Conservation (phyloP, 306 rosid species). For the Rosa multiflora region DNA sequence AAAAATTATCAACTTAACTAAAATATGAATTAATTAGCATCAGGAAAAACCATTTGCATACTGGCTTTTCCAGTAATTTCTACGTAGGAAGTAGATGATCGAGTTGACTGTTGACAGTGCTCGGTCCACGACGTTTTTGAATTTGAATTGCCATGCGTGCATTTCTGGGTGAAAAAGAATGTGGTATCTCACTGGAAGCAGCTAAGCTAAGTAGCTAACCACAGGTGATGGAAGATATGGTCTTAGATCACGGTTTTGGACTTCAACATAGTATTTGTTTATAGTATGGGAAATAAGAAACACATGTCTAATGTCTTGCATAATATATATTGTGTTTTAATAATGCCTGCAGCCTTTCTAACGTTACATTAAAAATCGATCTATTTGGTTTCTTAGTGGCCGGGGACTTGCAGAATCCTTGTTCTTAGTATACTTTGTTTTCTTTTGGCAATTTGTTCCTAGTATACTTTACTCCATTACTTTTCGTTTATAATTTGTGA, state of each 20-base stretch:
- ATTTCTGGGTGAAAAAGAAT: background rate
- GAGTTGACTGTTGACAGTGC: background rate
- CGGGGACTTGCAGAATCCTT: background rate
- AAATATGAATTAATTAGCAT: background rate
- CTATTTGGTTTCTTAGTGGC: background rate
- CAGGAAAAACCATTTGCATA: background rate
- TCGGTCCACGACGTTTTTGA: background rate
- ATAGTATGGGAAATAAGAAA: background rate
- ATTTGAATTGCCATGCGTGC: no score
- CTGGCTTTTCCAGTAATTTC: background rate
- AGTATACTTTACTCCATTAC: background rate
- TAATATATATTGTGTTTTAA: background rate
- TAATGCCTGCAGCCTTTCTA: background rate
- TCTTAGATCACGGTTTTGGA: background rate
- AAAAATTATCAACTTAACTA: background rate
- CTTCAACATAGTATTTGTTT: background rate
- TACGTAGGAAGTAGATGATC: background rate
- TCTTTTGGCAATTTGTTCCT: background rate
- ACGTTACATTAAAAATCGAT: background rate
- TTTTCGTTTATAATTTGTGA: background rate
- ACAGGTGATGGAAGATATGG: background rate
- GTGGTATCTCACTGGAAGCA: background rate
- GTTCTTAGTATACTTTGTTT: background rate
- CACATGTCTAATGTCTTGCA: conserved; percentile 2
- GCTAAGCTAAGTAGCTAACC: background rate